phyloP scores from a whole-genome alignment of 1,284 basidiomycete genomes.

The Chiua sp. region DNA sequence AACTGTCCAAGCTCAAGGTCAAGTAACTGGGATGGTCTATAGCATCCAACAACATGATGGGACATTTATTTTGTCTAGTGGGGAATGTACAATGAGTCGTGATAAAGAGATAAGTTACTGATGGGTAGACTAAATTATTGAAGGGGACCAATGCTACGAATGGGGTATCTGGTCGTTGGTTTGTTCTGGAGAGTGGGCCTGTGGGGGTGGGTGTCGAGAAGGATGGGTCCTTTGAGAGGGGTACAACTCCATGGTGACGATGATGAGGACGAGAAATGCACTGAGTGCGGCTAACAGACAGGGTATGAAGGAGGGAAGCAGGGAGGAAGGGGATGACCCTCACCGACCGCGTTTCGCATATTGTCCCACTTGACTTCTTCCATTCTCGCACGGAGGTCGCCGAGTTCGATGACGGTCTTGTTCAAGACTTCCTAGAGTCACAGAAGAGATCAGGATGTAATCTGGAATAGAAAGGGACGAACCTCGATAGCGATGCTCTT shows the following conservation, averaged over 20 bases:
- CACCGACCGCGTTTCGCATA: slow-evolving; percentile 85
- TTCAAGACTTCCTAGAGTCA: slow-evolving; percentile 75
- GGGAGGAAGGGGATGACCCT: slow-evolving; percentile 35
- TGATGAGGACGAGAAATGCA: slow-evolving; percentile 67
- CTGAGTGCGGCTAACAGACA: slow-evolving; percentile 58
- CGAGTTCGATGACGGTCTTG: slow-evolving; percentile 83
- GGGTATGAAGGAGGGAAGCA: slow-evolving; percentile 1
- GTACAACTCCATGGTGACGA: slow-evolving; percentile 71
- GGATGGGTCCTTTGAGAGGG: slow-evolving; percentile 45
- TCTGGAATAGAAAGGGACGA: slow-evolving; percentile 2
- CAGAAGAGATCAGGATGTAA: slow-evolving; percentile 2
- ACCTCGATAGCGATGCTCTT: slow-evolving; percentile 93
- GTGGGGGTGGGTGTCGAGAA: slow-evolving; percentile 31
- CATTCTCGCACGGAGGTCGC: slow-evolving; percentile 86
- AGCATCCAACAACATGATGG: neutral
- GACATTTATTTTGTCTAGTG: neutral
- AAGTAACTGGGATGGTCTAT: slow-evolving; percentile 15
- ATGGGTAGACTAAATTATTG: slow-evolving; percentile 23
- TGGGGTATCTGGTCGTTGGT: slow-evolving; percentile 14
- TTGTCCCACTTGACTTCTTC: slow-evolving; percentile 94
- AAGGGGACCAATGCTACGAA: slow-evolving; percentile 18
- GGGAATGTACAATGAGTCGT: neutral
- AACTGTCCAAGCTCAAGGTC: slow-evolving; percentile 49
- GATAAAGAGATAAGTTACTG: slow-evolving; percentile 20
- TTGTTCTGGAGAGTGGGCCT: slow-evolving; percentile 19